Conservation (phyloP, 768 basidiomycete genomes). For the Rhizopogon vesiculosus region DNA sequence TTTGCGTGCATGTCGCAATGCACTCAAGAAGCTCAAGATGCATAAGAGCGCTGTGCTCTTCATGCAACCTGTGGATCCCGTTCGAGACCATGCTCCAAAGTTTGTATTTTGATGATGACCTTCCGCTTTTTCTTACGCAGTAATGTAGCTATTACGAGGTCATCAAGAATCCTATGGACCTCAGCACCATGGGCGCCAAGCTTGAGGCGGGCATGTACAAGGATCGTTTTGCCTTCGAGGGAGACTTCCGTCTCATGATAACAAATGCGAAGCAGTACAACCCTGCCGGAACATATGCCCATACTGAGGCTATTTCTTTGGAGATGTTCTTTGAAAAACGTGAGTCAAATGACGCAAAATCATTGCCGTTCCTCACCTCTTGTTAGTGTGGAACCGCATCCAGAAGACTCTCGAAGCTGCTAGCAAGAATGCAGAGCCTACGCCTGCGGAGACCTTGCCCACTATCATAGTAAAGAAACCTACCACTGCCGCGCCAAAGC, state of each 20-base stretch:
- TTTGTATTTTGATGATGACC: slow-evolving; percentile 23
- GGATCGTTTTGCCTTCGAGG: slow-evolving; percentile 76
- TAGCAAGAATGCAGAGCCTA: slow-evolving; percentile 37
- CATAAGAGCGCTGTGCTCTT: slow-evolving; percentile 76
- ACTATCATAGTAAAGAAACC: slow-evolving; percentile 19
- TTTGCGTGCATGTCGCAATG: slow-evolving; percentile 67
- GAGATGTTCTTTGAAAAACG: slow-evolving; percentile 85
- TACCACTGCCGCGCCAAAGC: neutral
- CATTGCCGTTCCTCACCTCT: neutral
- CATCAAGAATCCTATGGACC: slow-evolving; percentile 92
- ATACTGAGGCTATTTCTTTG: slow-evolving; percentile 69
- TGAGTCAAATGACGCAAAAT: slow-evolving; percentile 34
- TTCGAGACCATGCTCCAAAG: slow-evolving; percentile 87
- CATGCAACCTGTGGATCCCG: slow-evolving; percentile 91
- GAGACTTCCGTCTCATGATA: slow-evolving; percentile 87
- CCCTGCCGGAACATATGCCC: slow-evolving; percentile 59
- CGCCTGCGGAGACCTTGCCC: slow-evolving; percentile 16
- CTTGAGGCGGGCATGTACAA: slow-evolving; percentile 83
- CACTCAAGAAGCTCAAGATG: slow-evolving; percentile 72
- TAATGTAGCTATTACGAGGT: slow-evolving; percentile 77
- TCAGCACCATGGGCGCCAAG: slow-evolving; percentile 84
- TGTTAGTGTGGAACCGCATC: slow-evolving; percentile 80
- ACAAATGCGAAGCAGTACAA: slow-evolving; percentile 88
- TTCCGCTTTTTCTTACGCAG: slow-evolving; percentile 3
- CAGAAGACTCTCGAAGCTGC: slow-evolving; percentile 76